These are phyloP conservation scores for Immersiporthe knoxdaviesiana DNA, from an alignment of 2,329 filamentous ascomycete genomes.

Conservation along the genomic window DNA sequence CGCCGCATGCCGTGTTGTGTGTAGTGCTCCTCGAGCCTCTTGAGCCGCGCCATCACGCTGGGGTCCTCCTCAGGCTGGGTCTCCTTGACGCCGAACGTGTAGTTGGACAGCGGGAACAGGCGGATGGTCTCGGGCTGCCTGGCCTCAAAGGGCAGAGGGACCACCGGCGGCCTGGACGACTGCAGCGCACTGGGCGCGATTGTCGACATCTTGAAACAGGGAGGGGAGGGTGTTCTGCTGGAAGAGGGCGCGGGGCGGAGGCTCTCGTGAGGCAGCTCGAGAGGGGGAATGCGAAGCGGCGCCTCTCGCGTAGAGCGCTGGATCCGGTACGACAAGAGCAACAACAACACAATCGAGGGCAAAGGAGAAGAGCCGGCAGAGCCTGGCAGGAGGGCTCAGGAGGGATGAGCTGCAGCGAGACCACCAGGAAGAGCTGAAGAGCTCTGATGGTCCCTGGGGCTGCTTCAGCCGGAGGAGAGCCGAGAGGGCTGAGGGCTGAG, in stretches of 20 bases:
- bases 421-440: background rate
- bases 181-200: slow-evolving; percentile 76
- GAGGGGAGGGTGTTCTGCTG: background rate
- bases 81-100: slow-evolving; percentile 98
- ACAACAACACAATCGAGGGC: background rate
- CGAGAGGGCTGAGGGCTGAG: background rate
- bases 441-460: background rate
- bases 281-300: background rate
- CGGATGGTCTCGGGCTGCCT: slow-evolving; percentile 90
- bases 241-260: background rate
- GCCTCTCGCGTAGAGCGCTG: background rate
- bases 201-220: slow-evolving; percentile 71
- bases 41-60: slow-evolving; percentile 87
- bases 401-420: background rate
- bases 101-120: slow-evolving; percentile 94
- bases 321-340: background rate
- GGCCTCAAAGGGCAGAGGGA: slow-evolving; percentile 82
- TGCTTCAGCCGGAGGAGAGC: background rate
- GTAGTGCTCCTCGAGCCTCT: slow-evolving; percentile 96
- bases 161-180: slow-evolving; percentile 76
- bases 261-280: background rate
- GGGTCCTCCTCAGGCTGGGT: slow-evolving; percentile 97
- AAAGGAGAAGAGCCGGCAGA: background rate
- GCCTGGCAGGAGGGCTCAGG: background rate
- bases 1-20: slow-evolving; percentile 90